phyloP scores from a whole-genome alignment of 2,329 filamentous ascomycete genomes.

The Aspergillus terreus region DNA sequence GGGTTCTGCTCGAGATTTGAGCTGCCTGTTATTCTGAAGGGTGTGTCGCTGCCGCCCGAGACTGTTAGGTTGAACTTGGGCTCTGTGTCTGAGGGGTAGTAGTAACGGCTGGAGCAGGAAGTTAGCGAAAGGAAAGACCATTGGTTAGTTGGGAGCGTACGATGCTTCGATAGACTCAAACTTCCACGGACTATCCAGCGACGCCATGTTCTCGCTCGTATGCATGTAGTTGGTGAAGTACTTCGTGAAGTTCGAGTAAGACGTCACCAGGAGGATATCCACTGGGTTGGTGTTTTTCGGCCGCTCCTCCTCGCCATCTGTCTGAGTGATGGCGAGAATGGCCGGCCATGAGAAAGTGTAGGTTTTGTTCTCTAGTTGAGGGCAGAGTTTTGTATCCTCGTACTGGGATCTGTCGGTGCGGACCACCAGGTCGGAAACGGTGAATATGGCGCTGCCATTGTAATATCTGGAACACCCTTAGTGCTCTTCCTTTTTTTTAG shows the following conservation, averaged over 20 bases:
- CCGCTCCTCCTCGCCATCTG: neutral
- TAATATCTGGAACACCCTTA: constrained; percentile 5
- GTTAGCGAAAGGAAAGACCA: neutral
- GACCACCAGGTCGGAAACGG: neutral
- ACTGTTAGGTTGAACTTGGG: constrained; percentile 6
- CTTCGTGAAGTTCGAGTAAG: neutral
- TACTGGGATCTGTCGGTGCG: neutral
- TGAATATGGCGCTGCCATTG: constrained; percentile 7
- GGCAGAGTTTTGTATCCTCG: constrained; percentile 1
- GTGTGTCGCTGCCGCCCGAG: neutral
- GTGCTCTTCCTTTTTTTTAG: neutral
- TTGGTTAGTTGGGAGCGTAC: neutral
- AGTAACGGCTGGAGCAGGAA: neutral
- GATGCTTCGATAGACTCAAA: neutral
- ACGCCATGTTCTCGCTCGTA: neutral
- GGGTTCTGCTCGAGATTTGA: neutral
- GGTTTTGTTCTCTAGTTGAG: neutral
- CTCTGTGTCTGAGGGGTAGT: neutral
- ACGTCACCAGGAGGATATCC: neutral
- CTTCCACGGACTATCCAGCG: neutral
- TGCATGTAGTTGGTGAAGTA: neutral
- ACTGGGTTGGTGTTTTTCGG: neutral
- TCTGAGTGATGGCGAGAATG: neutral
- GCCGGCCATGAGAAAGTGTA: neutral
- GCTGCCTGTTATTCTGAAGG: neutral